Conservation (phyloP, 2,329 filamentous ascomycete genomes). For the Xylaria arbuscula region DNA sequence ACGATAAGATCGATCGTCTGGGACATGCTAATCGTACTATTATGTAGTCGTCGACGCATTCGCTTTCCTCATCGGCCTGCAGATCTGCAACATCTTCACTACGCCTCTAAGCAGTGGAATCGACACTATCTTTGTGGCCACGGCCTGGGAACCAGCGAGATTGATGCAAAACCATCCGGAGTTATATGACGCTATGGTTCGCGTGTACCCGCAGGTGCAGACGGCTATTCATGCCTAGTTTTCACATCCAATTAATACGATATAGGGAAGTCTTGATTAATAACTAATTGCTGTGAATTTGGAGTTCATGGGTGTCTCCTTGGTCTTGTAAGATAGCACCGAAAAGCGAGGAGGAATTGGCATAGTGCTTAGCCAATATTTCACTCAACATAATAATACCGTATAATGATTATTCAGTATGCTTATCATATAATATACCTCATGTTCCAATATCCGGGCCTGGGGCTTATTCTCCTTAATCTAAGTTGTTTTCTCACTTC, state of each 20-base stretch:
- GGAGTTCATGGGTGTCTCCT: not conserved
- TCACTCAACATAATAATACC: no score
- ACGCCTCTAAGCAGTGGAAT: conserved; percentile 89
- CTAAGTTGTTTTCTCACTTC: no score
- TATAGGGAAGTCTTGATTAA: not conserved
- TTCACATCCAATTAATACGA: not conserved
- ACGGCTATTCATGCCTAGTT: conserved; percentile 74
- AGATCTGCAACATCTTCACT: conserved; percentile 90
- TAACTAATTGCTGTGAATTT: not conserved
- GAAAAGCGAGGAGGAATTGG: not conserved
- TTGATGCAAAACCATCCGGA: conserved; percentile 84
- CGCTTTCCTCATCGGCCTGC: conserved; percentile 87
- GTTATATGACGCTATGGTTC: conserved; percentile 81
- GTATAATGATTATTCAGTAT: conserved; percentile 5
- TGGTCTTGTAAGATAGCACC: not conserved
- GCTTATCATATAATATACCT: not conserved
- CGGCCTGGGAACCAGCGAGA: conserved; percentile 76
- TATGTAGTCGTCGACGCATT: conserved; percentile 47
- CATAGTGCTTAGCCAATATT: no score
- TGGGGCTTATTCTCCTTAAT: not conserved
- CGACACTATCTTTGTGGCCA: conserved; percentile 89
- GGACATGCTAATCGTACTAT: conserved; percentile 9
- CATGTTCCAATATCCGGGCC: not conserved
- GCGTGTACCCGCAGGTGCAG: conserved; percentile 86
- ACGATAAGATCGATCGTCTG: not conserved